These are phyloP conservation scores for Serendipita sp. DNA, from an alignment of 768 basidiomycete species.

Conservation along the genomic window DNA sequence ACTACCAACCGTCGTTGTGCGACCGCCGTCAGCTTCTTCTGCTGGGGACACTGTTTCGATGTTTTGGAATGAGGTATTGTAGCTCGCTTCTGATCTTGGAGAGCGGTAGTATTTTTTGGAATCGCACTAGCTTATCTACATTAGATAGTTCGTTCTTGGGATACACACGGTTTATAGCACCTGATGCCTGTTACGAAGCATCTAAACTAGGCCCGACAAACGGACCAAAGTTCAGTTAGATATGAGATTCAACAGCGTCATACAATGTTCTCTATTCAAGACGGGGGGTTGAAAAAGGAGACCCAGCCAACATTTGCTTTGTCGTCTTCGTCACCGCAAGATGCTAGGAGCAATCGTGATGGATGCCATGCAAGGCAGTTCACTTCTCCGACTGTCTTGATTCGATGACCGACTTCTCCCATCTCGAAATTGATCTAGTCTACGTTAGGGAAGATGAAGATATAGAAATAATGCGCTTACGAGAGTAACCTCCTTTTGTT, in stretches of 20 bases:
- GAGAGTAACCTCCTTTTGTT: constrained; percentile 60
- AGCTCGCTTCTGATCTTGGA: not conserved
- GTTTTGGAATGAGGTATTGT: not conserved
- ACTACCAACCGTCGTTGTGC: not conserved
- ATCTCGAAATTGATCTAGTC: constrained; percentile 27
- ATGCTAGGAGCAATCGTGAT: constrained; percentile 30
- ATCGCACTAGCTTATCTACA: not conserved
- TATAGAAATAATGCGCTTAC: constrained; percentile 17
- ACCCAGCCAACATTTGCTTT: constrained; percentile 1
- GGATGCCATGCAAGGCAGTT: constrained; percentile 72
- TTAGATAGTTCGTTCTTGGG: not conserved
- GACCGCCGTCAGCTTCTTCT: not conserved
- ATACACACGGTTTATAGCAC: not conserved
- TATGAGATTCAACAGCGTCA: not conserved
- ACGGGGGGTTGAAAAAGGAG: not conserved
- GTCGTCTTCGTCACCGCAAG: constrained; percentile 4
- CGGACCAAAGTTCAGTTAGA: too few species aligned
- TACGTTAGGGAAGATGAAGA: not conserved
- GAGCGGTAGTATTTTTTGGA: not conserved
- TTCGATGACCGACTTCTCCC: constrained; percentile 55
- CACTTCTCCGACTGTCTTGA: constrained; percentile 54
- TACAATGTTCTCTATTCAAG: not conserved
- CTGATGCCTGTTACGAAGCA: not conserved
- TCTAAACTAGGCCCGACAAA: too few species aligned
- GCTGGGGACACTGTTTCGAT: not conserved